Conservation (phyloP, 2,329 filamentous ascomycete species). For the Sporothrix globosa region DNA sequence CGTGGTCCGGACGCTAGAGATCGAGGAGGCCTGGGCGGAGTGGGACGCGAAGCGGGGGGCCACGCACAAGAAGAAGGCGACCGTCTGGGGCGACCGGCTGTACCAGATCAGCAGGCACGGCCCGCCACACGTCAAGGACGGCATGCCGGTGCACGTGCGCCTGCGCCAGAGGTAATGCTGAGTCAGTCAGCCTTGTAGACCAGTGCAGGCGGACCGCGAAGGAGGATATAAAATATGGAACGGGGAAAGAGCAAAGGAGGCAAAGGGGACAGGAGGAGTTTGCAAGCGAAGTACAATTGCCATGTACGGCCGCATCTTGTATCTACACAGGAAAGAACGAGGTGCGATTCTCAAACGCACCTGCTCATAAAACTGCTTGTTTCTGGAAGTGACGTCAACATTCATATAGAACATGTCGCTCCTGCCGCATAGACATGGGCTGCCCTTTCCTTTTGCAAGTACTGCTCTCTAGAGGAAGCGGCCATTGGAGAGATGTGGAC, state of each 20-base stretch:
- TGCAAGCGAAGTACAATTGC: too few relatives aligned
- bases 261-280: too few relatives aligned
- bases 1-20: constrained; percentile 33
- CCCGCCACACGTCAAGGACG: constrained; percentile 45
- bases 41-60: constrained; percentile 37
- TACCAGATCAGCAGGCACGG: constrained; percentile 40
- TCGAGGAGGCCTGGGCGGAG: constrained; percentile 34
- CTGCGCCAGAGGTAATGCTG: constrained; percentile 29
- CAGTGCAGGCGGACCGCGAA: too few relatives aligned
- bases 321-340: neutral
- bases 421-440: neutral
- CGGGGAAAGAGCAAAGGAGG: too few relatives aligned
- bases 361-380: neutral
- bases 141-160: constrained; percentile 47
- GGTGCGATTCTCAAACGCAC: neutral
- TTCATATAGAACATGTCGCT: neutral
- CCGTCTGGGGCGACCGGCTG: constrained; percentile 41
- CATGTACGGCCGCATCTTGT: neutral
- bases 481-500: neutral
- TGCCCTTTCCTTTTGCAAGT: neutral
- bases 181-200: too few relatives aligned
- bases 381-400: neutral
- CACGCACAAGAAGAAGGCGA: constrained; percentile 36
- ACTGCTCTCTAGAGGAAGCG: neutral
- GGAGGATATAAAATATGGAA: too few relatives aligned